Evolutionary conservation across 495 filamentous ascomycete genomes (phyloP).

Genomic region (Acidomyces sp.): DNA sequence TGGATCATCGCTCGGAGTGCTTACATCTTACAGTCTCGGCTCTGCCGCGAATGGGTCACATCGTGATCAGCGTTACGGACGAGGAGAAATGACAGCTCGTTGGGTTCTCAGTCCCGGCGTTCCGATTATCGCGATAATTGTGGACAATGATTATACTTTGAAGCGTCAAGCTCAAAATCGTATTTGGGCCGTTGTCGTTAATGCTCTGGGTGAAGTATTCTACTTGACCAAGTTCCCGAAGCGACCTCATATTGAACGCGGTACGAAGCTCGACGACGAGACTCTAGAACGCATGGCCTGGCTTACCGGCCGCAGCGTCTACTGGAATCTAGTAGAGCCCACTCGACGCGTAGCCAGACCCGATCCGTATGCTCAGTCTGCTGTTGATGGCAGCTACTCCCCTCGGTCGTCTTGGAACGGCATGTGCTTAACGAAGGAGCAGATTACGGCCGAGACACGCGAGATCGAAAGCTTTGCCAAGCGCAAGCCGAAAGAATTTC

Average conservation of each 20-base stretch:
- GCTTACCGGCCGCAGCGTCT: slow-evolving; percentile 61
- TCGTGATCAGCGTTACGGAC: slow-evolving; percentile 50
- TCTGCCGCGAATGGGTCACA: slow-evolving; percentile 38
- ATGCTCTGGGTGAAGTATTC: slow-evolving; percentile 84
- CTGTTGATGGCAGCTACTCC: slow-evolving; percentile 53
- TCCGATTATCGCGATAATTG: slow-evolving; percentile 71
- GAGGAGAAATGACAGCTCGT: slow-evolving; percentile 65
- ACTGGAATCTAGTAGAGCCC: slow-evolving; percentile 67
- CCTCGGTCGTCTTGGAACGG: slow-evolving; percentile 56
- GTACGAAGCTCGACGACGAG: slow-evolving; percentile 29
- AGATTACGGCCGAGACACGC: slow-evolving; percentile 58
- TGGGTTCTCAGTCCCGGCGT: slow-evolving; percentile 90
- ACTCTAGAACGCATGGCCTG: slow-evolving; percentile 56
- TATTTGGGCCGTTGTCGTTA: slow-evolving; percentile 76
- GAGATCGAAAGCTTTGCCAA: slow-evolving; percentile 68
- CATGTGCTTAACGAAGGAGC: slow-evolving; percentile 55
- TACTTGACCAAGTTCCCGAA: slow-evolving; percentile 59
- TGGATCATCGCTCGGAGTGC: slow-evolving; percentile 75
- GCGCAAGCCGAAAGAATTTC: slow-evolving; percentile 66
- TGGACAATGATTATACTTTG: slow-evolving; percentile 66
- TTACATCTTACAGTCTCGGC: slow-evolving; percentile 70
- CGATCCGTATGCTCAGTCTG: slow-evolving; percentile 50
- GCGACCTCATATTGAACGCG: slow-evolving; percentile 23
- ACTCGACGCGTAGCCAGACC: slow-evolving; percentile 57
- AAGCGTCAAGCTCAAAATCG: slow-evolving; percentile 54